Conservation (phyloP, 1,284 basidiomycete genomes). For the Spongispora temasekensis region DNA sequence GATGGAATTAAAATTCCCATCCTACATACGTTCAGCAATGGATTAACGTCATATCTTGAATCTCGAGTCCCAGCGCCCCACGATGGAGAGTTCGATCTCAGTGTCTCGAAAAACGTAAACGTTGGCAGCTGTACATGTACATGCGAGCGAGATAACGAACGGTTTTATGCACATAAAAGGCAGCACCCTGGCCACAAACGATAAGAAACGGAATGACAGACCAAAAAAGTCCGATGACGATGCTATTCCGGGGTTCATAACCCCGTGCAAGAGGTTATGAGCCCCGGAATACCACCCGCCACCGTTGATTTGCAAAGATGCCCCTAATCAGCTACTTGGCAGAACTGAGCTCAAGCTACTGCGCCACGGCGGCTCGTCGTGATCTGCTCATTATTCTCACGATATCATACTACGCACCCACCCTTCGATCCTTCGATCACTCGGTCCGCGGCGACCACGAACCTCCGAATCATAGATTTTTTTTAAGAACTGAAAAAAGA, state of each 20-base stretch:
- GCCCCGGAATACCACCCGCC: conserved; percentile 25
- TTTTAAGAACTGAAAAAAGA: no score
- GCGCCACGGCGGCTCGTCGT: neutral
- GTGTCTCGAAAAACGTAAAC: conserved; percentile 19
- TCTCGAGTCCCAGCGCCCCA: conserved; percentile 5
- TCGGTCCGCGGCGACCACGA: conserved; percentile 18
- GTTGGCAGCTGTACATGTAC: conserved; percentile 5
- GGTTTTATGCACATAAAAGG: no score
- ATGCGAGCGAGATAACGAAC: conserved; percentile 7
- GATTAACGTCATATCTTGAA: conserved; percentile 17
- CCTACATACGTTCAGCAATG: no score
- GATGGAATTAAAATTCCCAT: no score
- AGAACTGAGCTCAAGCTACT: neutral
- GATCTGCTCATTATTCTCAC: no score
- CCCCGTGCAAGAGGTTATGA: conserved; percentile 26
- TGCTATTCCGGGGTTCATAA: conserved; percentile 21
- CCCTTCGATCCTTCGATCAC: conserved; percentile 11
- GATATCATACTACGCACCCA: no score
- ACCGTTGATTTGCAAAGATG: conserved; percentile 5
- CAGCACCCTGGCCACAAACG: no score
- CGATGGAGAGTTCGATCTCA: neutral
- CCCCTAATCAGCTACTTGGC: neutral
- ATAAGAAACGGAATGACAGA: conserved; percentile 10
- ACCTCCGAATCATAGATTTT: neutral
- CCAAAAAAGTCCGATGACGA: conserved; percentile 10